phyloP scores from a whole-genome alignment of 768 basidiomycete genomes.

The Lactifluus pinguis region DNA sequence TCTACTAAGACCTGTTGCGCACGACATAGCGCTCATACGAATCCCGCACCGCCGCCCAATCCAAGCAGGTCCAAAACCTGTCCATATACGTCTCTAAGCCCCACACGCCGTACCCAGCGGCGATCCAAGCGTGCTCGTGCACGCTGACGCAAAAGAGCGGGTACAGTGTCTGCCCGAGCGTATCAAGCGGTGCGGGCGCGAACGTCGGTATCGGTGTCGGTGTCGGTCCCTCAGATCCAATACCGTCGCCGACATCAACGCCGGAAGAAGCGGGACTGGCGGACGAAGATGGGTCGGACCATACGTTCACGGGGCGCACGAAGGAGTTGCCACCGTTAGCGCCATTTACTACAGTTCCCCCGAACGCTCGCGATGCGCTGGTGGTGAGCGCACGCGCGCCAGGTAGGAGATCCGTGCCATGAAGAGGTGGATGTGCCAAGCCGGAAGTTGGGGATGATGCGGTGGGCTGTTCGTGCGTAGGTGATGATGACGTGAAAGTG shows the following conservation, averaged over 20 bases:
- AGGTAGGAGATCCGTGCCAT: not conserved
- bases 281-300: not conserved
- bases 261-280: not conserved
- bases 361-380: not conserved
- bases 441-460: conserved; percentile 2
- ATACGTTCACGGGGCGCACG: not conserved
- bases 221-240: no score
- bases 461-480: not conserved
- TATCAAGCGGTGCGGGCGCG: conserved; percentile 9
- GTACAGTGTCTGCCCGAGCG: conserved; percentile 47
- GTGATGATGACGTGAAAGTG: not conserved
- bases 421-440: not conserved
- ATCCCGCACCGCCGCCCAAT: conserved; percentile 57
- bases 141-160: conserved; percentile 74
- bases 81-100: conserved; percentile 81
- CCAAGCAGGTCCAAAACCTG: conserved; percentile 73
- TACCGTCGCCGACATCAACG: no score
- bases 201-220: no score
- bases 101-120: conserved; percentile 81
- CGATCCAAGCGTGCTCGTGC: conserved; percentile 82
- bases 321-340: not conserved
- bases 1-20: not conserved
- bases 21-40: conserved; percentile 19
- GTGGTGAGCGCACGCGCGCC: conserved; percentile 13
- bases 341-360: not conserved